These are phyloP conservation scores for Russula brevipes DNA, from an alignment of 768 basidiomycete species.

Conservation along the genomic window DNA sequence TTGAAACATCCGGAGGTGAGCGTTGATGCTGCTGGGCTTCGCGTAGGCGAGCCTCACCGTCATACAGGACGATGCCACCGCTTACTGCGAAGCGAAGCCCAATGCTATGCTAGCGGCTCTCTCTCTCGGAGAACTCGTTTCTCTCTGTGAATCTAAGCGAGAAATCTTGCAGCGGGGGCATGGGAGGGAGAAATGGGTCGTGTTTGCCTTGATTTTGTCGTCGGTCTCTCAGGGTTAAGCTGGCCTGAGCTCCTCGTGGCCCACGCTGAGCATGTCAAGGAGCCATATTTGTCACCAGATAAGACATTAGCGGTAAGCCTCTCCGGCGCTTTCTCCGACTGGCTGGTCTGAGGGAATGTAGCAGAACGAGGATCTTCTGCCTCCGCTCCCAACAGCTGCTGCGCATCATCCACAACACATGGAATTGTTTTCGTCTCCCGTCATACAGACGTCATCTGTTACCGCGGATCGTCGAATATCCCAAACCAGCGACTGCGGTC, in stretches of 20 bases:
- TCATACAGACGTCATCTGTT: conserved; percentile 21
- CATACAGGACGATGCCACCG: background rate
- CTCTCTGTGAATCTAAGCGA: conserved; percentile 33
- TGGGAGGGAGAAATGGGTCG: conserved; percentile 32
- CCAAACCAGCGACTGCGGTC: conserved; percentile 17
- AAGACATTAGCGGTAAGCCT: conserved; percentile 8
- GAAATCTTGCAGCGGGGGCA: conserved; percentile 26
- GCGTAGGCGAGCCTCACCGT: conserved; percentile 14
- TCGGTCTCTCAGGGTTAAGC: conserved; percentile 32
- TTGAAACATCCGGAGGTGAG: conserved; percentile 29
- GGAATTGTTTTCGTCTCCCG: conserved; percentile 8
- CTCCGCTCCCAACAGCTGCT: conserved; percentile 21
- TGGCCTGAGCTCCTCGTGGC: conserved; percentile 5
- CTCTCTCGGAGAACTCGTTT: conserved; percentile 27
- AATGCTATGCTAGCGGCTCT: background rate
- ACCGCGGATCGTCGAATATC: conserved; percentile 14
- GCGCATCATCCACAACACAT: conserved; percentile 23
- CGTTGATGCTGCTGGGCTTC: conserved; percentile 6
- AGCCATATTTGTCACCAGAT: conserved; percentile 1
- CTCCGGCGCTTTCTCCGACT: background rate
- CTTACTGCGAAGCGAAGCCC: background rate
- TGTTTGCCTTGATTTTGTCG: conserved; percentile 30
- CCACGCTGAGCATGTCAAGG: background rate
- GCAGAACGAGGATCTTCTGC: conserved; percentile 16
- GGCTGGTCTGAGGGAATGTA: conserved; percentile 7